Base-by-base conservation (phyloP, 306 rosid species). In the Prunus fruticosa region DNA sequence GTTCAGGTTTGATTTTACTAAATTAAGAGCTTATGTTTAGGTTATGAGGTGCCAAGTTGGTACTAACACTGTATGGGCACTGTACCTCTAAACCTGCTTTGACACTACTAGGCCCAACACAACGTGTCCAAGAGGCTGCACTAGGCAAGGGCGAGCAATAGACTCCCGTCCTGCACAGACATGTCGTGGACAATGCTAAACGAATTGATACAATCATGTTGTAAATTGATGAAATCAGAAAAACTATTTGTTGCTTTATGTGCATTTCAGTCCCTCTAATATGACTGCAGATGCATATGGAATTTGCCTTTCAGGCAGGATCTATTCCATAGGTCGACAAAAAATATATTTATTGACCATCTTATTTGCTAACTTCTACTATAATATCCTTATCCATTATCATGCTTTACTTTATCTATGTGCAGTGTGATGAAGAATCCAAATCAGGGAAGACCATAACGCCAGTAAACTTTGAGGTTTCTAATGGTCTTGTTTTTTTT, bases 381-480 rank as follows among this genome's bases (percentile, higher is more conserved):
- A 3, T 16, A 52, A n/a, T 13, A 16, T 65, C 52, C 8, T 54
- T 12, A 47, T 56, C 23, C 34, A 20, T 45, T 45, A 22, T 49
- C 23, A 23, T 41, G 32, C 46, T 27, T 74, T 75, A 20, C 68
- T 76, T 67, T 62, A 27, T 71, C 51, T 50, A 7, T 81, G 19
- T 69, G 86, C 89, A 87, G 92, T 79, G 83, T 68, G 92, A 90
- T 52, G 92, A 90, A 76, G 51, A 74, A 63, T 64, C 79, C 20
- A 72, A 52, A 68, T 18, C 64, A 30, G 88, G 87, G 85, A 90
- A 67, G 84, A 90, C 92, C 15, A 16, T 56, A 22, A 90, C 82
- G 8, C 92, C 95, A 51, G 77, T 84, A 32, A 82, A 82, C 75
- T 90, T 90, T 77, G 75, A 90, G 95, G 95, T 90, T 78, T 71